phyloP scores from a whole-genome alignment of 2,329 filamentous ascomycete species.

The Cryoendolithus antarcticus region DNA sequence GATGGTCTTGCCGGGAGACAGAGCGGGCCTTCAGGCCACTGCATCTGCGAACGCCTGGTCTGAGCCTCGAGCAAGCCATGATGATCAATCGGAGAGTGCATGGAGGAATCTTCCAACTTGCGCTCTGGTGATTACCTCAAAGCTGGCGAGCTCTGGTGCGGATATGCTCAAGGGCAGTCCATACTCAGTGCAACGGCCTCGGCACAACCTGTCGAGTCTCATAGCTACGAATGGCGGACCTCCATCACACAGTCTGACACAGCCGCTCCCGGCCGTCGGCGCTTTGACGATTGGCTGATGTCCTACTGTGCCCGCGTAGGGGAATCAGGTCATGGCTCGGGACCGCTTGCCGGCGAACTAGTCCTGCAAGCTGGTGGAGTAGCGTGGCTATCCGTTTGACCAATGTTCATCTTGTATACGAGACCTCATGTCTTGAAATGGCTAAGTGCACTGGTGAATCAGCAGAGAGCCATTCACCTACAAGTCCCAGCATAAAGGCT shows the following conservation, averaged over 20 bases:
- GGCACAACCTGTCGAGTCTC: constrained; percentile 2
- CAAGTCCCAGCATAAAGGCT: too few relatives aligned
- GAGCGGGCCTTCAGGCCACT: not conserved
- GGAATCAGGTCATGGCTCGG: constrained; percentile 5
- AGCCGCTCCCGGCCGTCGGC: constrained; percentile 1
- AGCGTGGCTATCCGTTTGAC: too few relatives aligned
- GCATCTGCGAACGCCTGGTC: not conserved
- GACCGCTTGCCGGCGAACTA: constrained; percentile 1
- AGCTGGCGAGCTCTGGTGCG: not conserved
- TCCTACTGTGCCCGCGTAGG: not conserved
- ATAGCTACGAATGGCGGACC: not conserved
- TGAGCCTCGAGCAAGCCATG: not conserved
- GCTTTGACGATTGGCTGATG: constrained; percentile 2
- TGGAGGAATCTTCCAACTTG: too few relatives aligned
- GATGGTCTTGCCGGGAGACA: not conserved
- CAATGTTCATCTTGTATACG: too few relatives aligned
- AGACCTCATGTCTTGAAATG: too few relatives aligned
- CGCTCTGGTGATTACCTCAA: not conserved
- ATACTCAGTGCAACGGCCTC: constrained; percentile 1
- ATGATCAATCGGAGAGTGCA: too few relatives aligned
- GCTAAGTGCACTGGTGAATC: too few relatives aligned
- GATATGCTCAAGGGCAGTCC: not conserved
- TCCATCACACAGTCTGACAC: constrained; percentile 2
- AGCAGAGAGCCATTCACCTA: too few relatives aligned
- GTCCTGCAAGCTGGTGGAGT: not conserved